Percentiles rank a stretch among this genome's conserved stretches.
Evolutionary conservation across 1,139 yeast species (phyloP).

Genomic region (Yamadazyma diospyri): DNA sequence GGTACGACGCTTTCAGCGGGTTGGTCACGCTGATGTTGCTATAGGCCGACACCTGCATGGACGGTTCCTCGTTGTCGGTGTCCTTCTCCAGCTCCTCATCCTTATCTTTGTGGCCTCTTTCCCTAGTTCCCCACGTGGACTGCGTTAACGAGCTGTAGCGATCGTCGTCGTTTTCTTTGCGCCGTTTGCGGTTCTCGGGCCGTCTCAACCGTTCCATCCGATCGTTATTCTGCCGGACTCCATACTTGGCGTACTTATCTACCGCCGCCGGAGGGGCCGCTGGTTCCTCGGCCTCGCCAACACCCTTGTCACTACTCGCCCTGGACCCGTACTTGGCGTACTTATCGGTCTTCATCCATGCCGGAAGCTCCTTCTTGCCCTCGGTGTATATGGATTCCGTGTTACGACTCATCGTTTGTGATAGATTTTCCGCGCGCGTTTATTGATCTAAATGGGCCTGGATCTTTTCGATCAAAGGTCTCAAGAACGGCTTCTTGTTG

Average conservation of each 20-base stretch:
- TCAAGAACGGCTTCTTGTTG: slow-evolving; percentile 25
- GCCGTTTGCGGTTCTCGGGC: slow-evolving; percentile 7
- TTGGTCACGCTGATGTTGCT: slow-evolving; percentile 29
- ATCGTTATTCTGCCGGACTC: slow-evolving; percentile 10
- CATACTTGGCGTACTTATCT: slow-evolving; percentile 32
- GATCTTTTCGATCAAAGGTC: slow-evolving; percentile 25
- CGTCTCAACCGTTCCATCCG: slow-evolving; percentile 10
- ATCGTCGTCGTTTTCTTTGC: slow-evolving; percentile 9
- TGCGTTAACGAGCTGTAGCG: slow-evolving; percentile 2
- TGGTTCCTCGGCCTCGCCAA: neutral
- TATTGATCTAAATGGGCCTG: slow-evolving; percentile 11
- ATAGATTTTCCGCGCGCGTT: slow-evolving; percentile 1
- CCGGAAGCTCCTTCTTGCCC: slow-evolving; percentile 27
- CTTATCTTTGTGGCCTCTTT: neutral
- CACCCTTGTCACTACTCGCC: slow-evolving; percentile 1
- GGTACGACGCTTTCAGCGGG: slow-evolving; percentile 30
- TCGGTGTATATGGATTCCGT: slow-evolving; percentile 18
- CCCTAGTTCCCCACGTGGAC: slow-evolving; percentile 3
- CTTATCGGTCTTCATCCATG: slow-evolving; percentile 40
- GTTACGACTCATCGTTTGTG: slow-evolving; percentile 6
- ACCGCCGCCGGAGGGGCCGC: slow-evolving; percentile 5
- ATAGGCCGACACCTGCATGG: slow-evolving; percentile 21
- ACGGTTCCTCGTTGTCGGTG: slow-evolving; percentile 7
- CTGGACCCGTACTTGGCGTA: slow-evolving; percentile 40
- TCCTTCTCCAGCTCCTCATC: slow-evolving; percentile 1